Evolutionary conservation across 2,329 filamentous ascomycete genomes (phyloP), one percentile per base, ranked within the genome.

Genomic region (Diplocarpon rosae): DNA sequence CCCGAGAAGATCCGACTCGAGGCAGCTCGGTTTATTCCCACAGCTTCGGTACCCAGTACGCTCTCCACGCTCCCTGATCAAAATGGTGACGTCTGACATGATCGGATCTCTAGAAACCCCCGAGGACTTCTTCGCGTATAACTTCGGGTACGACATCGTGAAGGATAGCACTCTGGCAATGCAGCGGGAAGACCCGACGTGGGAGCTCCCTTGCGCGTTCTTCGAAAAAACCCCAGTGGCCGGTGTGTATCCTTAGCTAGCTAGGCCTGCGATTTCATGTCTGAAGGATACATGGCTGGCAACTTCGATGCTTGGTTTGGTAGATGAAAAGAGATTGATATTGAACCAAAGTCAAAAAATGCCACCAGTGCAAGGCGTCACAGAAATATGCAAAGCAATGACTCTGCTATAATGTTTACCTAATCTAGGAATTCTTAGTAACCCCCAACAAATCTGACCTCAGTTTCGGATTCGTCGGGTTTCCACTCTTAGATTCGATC

Each of bases 41-140:
- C 52, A 12, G 59, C 62, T 3, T 47, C 54, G 12, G 57, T 63
- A 2, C 62, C 63, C 0, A 59, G 62, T 64, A 51, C 52, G 55
- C 39, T 27, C 5, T n/a, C 36, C 13, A n/a, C 13, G 34, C 14
- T n/a, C 32, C 15, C n/a, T 6, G 2, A n/a, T 30, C 14, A 20
- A 32, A 16, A 28, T 9, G 35, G n/a, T 3, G 20, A 24, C 20
- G 20, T 24, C 32, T 14, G 28, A 28, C n/a, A 17, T 15, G 13
- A 28, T 15, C 3, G 13, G 33, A 7, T 12, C 17, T 7, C 14
- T 20, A 59, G 57, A 52, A 51, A 53, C 37, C 5, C 54, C 56
- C 1, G 54, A 56, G 13, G 52, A 57, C 10, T 57, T 58, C 37
- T 52, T 52, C 40, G 43, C 51, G 30, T 58, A 50, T 37, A 59